Evolutionary conservation across 495 filamentous ascomycete species (phyloP).

Genomic region (Xylaria telfairii): DNA sequence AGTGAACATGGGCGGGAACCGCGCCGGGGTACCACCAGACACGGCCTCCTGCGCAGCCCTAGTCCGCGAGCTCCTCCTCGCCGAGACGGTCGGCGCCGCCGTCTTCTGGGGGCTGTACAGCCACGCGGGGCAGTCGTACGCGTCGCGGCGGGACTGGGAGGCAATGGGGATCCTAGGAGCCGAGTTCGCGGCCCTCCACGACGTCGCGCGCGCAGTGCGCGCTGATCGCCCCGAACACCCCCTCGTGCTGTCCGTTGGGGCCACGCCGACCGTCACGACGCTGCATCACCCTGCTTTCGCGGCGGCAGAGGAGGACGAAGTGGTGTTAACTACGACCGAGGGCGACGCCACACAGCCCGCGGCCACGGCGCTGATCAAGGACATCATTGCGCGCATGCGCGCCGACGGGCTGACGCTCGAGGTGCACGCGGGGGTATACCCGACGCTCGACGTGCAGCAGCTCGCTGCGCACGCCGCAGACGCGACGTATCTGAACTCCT

Average conservation of each 20-base stretch:
- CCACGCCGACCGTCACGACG: slow-evolving; percentile 77
- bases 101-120: slow-evolving; percentile 72
- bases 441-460: slow-evolving; percentile 82
- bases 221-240: slow-evolving; percentile 36
- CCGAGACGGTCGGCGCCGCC: slow-evolving; percentile 45
- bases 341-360: slow-evolving; percentile 17
- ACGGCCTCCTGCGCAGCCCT: slow-evolving; percentile 58
- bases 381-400: slow-evolving; percentile 39
- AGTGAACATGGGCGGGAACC: slow-evolving; percentile 77
- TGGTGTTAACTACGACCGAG: no score
- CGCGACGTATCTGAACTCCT: slow-evolving; percentile 44
- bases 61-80: slow-evolving; percentile 54
- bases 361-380: slow-evolving; percentile 33
- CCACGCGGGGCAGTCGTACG: slow-evolving; percentile 82
- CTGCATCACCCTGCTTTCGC: slow-evolving; percentile 46
- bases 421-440: slow-evolving; percentile 75
- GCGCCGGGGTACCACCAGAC: slow-evolving; percentile 69
- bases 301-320: no score
- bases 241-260: slow-evolving; percentile 75
- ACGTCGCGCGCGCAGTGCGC: slow-evolving; percentile 51
- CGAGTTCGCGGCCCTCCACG: slow-evolving; percentile 66
- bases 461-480: slow-evolving; percentile 70
- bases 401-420: slow-evolving; percentile 57
- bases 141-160: slow-evolving; percentile 50
- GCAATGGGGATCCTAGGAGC: slow-evolving; percentile 62